A percentile compares a stretch with the other conserved stretches of the same genome.
Evolutionary conservation across 805 yeast genomes (phyloP).

Genomic region (Saccharomycopsis microspora): DNA sequence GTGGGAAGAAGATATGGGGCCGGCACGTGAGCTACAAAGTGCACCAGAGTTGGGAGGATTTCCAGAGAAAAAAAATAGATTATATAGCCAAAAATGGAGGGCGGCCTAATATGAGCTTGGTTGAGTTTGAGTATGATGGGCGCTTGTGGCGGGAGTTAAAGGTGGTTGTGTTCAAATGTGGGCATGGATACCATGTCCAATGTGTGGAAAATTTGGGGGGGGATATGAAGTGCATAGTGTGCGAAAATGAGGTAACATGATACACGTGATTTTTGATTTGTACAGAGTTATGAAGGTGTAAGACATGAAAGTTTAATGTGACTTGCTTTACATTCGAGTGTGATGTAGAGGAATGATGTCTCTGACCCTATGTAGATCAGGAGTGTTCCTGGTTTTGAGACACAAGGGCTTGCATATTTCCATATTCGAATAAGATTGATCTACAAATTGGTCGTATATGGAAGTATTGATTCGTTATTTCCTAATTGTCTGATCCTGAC

Average conservation of each 20-base stretch:
- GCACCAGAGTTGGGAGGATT: slow-evolving; percentile 48
- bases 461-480: too few relatives aligned
- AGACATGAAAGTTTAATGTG: too few relatives aligned
- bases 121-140: slow-evolving; percentile 7
- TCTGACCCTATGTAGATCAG: too few relatives aligned
- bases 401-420: too few relatives aligned
- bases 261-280: too few relatives aligned
- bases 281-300: too few relatives aligned
- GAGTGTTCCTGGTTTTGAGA: too few relatives aligned
- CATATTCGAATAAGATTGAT: too few relatives aligned
- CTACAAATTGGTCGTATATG: too few relatives aligned
- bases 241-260: slow-evolving; percentile 17
- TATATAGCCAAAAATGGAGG: slow-evolving; percentile 2
- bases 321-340: too few relatives aligned
- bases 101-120: slow-evolving; percentile 10
- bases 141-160: slow-evolving; percentile 18
- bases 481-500: too few relatives aligned
- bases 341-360: too few relatives aligned
- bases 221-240: slow-evolving; percentile 29
- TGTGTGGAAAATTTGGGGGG: slow-evolving; percentile 43
- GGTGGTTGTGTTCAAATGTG: slow-evolving; percentile 48
- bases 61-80: slow-evolving; percentile 21
- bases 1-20: slow-evolving; percentile 72
- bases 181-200: slow-evolving; percentile 50
- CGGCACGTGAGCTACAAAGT: slow-evolving; percentile 37